Base-by-base conservation (phyloP, 805 yeast genomes). In the Yarrowia alimentaria region DNA sequence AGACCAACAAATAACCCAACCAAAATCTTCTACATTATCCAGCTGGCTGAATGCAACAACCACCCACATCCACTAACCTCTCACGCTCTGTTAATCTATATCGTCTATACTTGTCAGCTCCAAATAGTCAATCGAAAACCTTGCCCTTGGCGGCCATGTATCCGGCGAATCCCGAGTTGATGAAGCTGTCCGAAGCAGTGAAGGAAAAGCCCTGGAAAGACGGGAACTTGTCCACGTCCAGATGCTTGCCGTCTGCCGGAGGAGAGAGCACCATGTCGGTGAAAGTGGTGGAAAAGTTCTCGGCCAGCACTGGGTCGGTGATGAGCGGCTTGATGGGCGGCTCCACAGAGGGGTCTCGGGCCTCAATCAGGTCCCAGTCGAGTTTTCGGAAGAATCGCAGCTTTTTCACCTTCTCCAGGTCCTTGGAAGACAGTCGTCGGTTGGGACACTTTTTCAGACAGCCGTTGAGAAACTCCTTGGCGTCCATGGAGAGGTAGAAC, bases 281-380 rank as follows among this genome's bases (percentile, higher is more conserved):
- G 66, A 88, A 88, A 54, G 85, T 90, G 8, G 74, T 66, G 56
- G 86, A 87, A 62, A 88, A 88, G 60, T 88, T 88, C 62, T 88
- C 96, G 0, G 96, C 96, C 51, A 84, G 62, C 37, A 73, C 81
- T 18, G 94, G 91, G 60, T 87, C 81, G 0, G 94, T 84, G 33
- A 89, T 78, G 5, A 86, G 67, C 0, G 96, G 96, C n/a, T 80
- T 68, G 26, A 88, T 82, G 0, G 96, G 96, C 2, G 95, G 94
- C 48, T 69, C 67, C 6, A 76, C 65, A 1, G 66, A 65, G 21
- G 68, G 69, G 38, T 73, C 70, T 18, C 81, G 79, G 13, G 64
- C 61, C 42, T 74, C 77, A 34, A 88, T 64, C 42, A 67, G 64
- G 12, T 68, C 67, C 95, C 95, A 88, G 61, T 83, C 74, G 26